phyloP scores from a whole-genome alignment of 495 filamentous ascomycete species.

The Penicillium longicatenatum region DNA sequence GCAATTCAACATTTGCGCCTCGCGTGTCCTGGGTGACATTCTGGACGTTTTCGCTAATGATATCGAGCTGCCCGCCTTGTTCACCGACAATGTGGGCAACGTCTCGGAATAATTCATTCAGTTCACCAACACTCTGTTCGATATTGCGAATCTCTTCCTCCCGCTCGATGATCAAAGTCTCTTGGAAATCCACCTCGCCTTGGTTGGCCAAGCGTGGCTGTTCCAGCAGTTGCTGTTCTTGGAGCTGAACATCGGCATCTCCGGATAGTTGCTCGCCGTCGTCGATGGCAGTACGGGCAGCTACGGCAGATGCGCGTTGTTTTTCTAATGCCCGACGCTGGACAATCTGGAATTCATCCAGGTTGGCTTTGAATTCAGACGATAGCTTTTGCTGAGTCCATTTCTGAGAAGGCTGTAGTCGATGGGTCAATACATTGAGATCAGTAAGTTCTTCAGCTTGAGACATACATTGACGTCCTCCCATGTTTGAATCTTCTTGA shows the following conservation, averaged over 20 bases:
- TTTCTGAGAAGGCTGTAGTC: constrained; percentile 77
- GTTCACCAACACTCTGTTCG: constrained; percentile 90
- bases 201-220: constrained; percentile 83
- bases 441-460: neutral
- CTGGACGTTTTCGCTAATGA: constrained; percentile 85
- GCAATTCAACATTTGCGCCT: constrained; percentile 82
- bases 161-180: constrained; percentile 90
- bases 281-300: constrained; percentile 73
- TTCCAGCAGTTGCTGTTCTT: constrained; percentile 74
- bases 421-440: constrained; percentile 13
- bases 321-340: constrained; percentile 91
- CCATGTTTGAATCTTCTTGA: constrained; percentile 91
- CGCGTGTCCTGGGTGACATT: constrained; percentile 75
- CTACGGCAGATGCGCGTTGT: constrained; percentile 79
- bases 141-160: constrained; percentile 96
- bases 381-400: constrained; percentile 95
- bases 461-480: constrained; percentile 81
- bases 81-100: constrained; percentile 94
- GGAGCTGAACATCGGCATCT: constrained; percentile 46
- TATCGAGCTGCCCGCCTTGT: constrained; percentile 87
- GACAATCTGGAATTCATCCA: constrained; percentile 86
- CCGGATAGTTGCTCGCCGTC: constrained; percentile 45
- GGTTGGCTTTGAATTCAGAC: constrained; percentile 82
- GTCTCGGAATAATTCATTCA: constrained; percentile 96
- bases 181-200: constrained; percentile 97